Conservation (phyloP, 495 filamentous ascomycete genomes). For the Tuber borchii region DNA sequence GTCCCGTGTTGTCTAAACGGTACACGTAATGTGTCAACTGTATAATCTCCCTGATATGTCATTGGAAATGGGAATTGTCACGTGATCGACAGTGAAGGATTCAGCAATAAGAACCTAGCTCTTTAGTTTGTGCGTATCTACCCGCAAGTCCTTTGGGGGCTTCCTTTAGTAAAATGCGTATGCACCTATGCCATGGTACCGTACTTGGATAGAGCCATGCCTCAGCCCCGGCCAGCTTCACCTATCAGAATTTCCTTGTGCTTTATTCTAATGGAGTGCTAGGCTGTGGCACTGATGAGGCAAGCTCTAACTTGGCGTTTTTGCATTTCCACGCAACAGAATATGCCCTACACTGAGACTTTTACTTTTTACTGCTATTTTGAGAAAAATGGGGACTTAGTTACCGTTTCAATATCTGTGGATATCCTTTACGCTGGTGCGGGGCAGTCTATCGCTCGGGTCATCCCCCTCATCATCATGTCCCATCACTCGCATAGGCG, state of each 20-base stretch:
- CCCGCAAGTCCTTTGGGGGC: background rate
- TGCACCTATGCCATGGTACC: background rate
- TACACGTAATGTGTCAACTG: too few relatives aligned
- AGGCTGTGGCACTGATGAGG: background rate
- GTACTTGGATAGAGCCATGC: background rate
- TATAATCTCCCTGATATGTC: background rate
- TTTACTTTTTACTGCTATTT: background rate
- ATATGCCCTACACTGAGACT: background rate
- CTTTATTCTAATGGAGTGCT: background rate
- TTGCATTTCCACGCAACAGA: background rate
- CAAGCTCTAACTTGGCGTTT: background rate
- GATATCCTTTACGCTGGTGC: background rate
- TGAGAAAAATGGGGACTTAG: background rate
- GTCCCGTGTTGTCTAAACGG: background rate
- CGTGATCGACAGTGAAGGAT: background rate
- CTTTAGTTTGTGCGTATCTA: too few relatives aligned
- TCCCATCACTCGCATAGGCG: background rate
- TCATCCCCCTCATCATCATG: background rate
- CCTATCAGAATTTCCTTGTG: background rate
- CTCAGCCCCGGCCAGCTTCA: background rate
- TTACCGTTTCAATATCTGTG: background rate
- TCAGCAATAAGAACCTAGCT: too few relatives aligned
- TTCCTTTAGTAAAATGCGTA: background rate
- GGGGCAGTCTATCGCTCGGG: background rate
- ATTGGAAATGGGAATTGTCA: background rate